Evolutionary conservation across 1,139 yeast genomes (phyloP), one percentile per base, ranked within the genome.

Genomic region (Yamadazyma triangularis): DNA sequence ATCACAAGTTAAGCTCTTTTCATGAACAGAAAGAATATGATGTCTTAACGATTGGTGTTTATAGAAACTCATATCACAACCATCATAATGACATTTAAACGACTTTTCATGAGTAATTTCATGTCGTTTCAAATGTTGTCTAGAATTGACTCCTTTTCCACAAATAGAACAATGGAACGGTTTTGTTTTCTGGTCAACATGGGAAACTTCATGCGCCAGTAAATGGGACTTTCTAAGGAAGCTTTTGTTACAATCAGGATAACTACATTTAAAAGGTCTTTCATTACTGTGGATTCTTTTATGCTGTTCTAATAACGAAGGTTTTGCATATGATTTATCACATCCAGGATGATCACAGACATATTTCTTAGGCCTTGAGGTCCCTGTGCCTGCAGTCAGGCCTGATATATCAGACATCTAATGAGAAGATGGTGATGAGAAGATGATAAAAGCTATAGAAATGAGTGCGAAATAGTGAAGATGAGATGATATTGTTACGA

Each of bases 251-350:
- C 98, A 91, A 5, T 58, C 67, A 8, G 56, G 51, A 3, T 45
- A 36, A 1, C 60, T 44, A 51, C 99, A 91, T 29, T 51, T 51
- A 50, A 77, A 89, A 0, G 95, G 95, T 32, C 94, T 64, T 31
- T 81, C 79, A 36, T 86, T 85, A 2, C 84, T 74, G 50, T 91
- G 98, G 0, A 86, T 60, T 23, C 93, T 63, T 42, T 68, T 68
- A 51, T 89, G 98, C 48, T 87, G 96, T 25, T 82, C 85, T 30
- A 91, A 60, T 20, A 87, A 64, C 6, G 94, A 81, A 0, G 97
- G 96, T 34, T 89, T 70, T 10, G 84, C 63, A 50, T 87, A 91
- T 1, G 85, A 72, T 53, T 87, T 89, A 23, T 59, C 71, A 49
- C 98, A 91, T 3, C 74, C 80, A 5, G 66, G 72, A 38, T 64